Conservation (phyloP, 1,284 basidiomycete species). For the Pseudomicrostroma phylloplanum region DNA sequence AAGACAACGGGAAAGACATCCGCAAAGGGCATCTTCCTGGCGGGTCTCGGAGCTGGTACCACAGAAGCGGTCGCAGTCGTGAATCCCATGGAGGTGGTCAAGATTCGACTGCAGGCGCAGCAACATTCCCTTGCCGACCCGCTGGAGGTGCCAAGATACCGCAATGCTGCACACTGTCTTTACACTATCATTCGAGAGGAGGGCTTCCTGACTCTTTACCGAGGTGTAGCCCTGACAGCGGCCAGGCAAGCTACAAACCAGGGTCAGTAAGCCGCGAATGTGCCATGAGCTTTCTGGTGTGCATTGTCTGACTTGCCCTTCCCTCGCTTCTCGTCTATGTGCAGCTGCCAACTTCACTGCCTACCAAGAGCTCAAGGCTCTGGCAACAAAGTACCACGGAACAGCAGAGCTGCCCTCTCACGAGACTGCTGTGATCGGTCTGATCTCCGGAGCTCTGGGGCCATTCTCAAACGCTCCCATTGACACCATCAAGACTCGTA, state of each 20-base stretch:
- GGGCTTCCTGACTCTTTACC: slow-evolving; percentile 76
- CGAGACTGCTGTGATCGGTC: slow-evolving; percentile 78
- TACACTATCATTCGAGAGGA: slow-evolving; percentile 94
- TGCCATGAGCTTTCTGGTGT: not conserved
- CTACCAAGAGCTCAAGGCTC: slow-evolving; percentile 92
- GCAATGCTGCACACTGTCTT: slow-evolving; percentile 92
- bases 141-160: slow-evolving; percentile 83
- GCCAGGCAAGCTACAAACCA: slow-evolving; percentile 97
- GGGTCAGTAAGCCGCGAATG: slow-evolving; percentile 56
- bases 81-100: slow-evolving; percentile 98
- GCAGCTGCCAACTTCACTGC: slow-evolving; percentile 92
- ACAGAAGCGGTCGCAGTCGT: slow-evolving; percentile 87
- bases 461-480: slow-evolving; percentile 93
- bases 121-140: slow-evolving; percentile 96
- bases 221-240: slow-evolving; percentile 84
- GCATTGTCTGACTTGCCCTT: not conserved
- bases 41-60: slow-evolving; percentile 86
- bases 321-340: not conserved
- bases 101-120: slow-evolving; percentile 96
- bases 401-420: slow-evolving; percentile 68
- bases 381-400: slow-evolving; percentile 64
- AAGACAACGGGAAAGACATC: slow-evolving; percentile 69
- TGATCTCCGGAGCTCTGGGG: slow-evolving; percentile 94
- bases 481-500: slow-evolving; percentile 86
- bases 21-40: slow-evolving; percentile 67